Percentiles rank a stretch among this genome's conserved stretches.
Conservation (phyloP, 2,329 filamentous ascomycete species). For the Fusarium bulbicola region DNA sequence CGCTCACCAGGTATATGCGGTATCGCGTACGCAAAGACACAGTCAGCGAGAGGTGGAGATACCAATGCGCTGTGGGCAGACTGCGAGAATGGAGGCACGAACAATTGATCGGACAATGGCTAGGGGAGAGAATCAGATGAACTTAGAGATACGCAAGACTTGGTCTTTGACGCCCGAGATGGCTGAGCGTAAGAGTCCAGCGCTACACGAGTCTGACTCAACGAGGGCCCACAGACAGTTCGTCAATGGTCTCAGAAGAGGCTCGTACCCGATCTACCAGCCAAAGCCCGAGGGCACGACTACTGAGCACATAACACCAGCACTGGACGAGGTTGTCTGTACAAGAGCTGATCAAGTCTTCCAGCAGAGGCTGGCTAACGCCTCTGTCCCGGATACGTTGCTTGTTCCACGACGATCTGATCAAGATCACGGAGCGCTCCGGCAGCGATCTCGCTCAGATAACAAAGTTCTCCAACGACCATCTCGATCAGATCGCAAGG, state of each 20-base stretch:
- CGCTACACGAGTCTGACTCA: neutral
- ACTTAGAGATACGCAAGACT: rapidly evolving
- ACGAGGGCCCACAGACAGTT: neutral
- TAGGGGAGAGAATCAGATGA: rapidly evolving
- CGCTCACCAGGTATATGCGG: neutral
- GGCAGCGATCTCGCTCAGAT: rapidly evolving
- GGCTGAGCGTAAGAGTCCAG: neutral
- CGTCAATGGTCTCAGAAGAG: too few relatives aligned
- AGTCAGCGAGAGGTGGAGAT: neutral
- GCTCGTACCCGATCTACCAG: neutral
- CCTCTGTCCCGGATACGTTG: neutral
- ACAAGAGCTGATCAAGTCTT: neutral
- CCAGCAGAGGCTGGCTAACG: neutral
- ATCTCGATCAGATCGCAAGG: neutral
- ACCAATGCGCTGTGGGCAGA: neutral
- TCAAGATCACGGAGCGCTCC: neutral
- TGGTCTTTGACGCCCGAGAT: neutral
- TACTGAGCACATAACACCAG: too few relatives aligned
- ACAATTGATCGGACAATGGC: rapidly evolving
- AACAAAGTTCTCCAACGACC: neutral
- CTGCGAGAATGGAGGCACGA: neutral
- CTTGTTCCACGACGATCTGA: neutral
- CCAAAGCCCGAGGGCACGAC: too few relatives aligned
- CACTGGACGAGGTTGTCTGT: neutral
- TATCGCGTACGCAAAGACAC: neutral